Evolutionary conservation across 768 basidiomycete genomes (phyloP), one percentile per base, ranked within the genome.

Genomic region (Amanita polypyramis): DNA sequence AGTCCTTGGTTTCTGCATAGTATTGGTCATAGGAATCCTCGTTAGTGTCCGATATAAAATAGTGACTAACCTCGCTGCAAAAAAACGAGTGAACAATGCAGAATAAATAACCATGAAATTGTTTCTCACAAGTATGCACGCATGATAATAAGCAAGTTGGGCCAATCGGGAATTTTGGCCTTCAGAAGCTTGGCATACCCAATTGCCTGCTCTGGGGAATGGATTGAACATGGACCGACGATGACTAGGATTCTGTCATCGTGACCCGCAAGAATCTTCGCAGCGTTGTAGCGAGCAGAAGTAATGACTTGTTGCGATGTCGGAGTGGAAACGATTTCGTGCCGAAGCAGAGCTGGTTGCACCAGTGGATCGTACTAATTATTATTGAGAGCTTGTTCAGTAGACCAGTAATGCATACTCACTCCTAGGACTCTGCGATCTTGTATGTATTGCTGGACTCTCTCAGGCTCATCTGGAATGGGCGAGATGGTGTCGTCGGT

Each of bases 141-240:
- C 96, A 99, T 99, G 64, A 98, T 68, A 60, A 99, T 85, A 58
- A 87, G 72, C 43, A 99, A 73, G 56, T 93, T 87, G 45, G 71
- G 72, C 77, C 80, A 85, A 15, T 71, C 64, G 14, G 75, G 69
- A 37, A 83, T 74, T 66, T 82, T 85, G 3, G 66, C 70, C 60
- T 76, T 85, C 60, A 88, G 76, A 39, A 80, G 71, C n/a, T 67
- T 68, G 10, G 88, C 89, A 58, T 92, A 92, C 55, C 83, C 80
- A 41, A 90, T 65, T 2, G 93, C 94, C 62, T 93, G 88, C 45
- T 82, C 80, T 3, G 89, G 67, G 7, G 82, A 86, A 61, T 98
- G 95, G 52, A 98, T 96, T 0, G 89, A 92, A 70, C 95, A 98
- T 20, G 95, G 95, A 2, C 95, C 95, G 54, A 97, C 85, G 58